Evolutionary conservation across 2,329 filamentous ascomycete genomes (phyloP), one percentile per base, ranked within the genome.

Genomic region (Alternaria postmessia): DNA sequence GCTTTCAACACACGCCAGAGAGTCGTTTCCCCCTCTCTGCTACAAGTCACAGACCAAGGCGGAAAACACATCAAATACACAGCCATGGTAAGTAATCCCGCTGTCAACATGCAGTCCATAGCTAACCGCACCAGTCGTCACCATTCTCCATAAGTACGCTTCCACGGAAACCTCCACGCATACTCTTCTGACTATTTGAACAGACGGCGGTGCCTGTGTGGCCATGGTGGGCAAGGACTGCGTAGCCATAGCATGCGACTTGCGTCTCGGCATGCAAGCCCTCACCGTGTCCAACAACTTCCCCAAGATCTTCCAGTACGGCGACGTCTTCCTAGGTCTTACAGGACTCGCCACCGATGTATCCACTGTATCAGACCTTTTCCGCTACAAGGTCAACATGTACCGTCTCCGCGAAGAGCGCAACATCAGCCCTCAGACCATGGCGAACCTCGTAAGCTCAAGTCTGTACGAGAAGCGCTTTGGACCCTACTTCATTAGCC

Each of bases 331-430:
- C 82, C 91, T 99, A 36, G 95, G 95, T 57, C 89, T 99, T 63
- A 98, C 95, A 5, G 95, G 95, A 57, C 91, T 99, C 52, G 95
- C 95, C 63, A 99, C 95, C 72, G 95, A 99, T 80, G 93, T 99
- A 67, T 88, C 88, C 67, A 98, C 94, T 71, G 94, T 99, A 71
- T 91, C 90, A 74, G 94, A 99, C 83, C 90, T 98, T 70, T 96
- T 99, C 88, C 93, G 95, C 78, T 98, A 97, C 89, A 99, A 99
- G 87, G 93, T 96, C 81, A 99, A 99, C 88, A 96, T 99, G 92
- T 99, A 99, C 88, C 92, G 95, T 68, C 88, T 99, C 76, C 92
- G 95, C 76, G 95, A 99, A 86, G 95, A 99, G 86, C 93, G 95
- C 78, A 87, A 93, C 85, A 98, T 99, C 81, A 90, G 92, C 57